Evolutionary conservation across 1,284 basidiomycete genomes (phyloP), one percentile per base, ranked within the genome.

Genomic region (Entoloma clypeatum): DNA sequence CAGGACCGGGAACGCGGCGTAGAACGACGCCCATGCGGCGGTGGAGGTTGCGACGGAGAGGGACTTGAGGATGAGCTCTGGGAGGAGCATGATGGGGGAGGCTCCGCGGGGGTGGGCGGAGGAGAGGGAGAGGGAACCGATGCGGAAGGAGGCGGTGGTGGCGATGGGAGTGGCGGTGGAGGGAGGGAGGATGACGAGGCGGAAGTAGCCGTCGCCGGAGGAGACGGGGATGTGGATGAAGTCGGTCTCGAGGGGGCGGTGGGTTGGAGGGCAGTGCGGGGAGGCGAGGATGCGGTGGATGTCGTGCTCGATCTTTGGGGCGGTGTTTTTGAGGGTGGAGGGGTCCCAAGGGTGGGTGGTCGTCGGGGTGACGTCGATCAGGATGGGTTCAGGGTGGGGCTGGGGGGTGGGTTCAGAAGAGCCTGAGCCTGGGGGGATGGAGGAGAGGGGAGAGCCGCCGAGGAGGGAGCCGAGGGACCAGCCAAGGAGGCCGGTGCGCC

Each of bases 71-170:
- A 48, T 33, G 3, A 62, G 29, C 39, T 62, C 60, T 2, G 59
- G 59, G 11, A 58, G 28, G 14, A 60, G 25, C 7, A 57, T 56
- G 5, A 56, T 27, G 6, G 46, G 24, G 13, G 54, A 57, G n/a
- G 59, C 55, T 14, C 60, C 59, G 22, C 57, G 56, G 14, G 59
- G 57, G n/a, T 58, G 55, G 0, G 57, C 56, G 6, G 52, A 56
- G 11, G 48, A 28, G 33, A 55, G 51, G 8, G 55, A 55, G n/a
- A 61, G 44, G 10, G 57, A 60, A 5, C 59, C 59, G 2, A 61
- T 50, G 18, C 59, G 56, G 41, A 61, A 60, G 1, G 48, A 37
- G 5, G 57, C 50, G 16, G 52, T 61, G 7, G 37, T 36, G 4
- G 57, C 57, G 9, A 61, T 37, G 3, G 22, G 24, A 5, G 36